Evolutionary conservation across 441 rosid species (phyloP).

Genomic region (Corymbia calophylla): DNA sequence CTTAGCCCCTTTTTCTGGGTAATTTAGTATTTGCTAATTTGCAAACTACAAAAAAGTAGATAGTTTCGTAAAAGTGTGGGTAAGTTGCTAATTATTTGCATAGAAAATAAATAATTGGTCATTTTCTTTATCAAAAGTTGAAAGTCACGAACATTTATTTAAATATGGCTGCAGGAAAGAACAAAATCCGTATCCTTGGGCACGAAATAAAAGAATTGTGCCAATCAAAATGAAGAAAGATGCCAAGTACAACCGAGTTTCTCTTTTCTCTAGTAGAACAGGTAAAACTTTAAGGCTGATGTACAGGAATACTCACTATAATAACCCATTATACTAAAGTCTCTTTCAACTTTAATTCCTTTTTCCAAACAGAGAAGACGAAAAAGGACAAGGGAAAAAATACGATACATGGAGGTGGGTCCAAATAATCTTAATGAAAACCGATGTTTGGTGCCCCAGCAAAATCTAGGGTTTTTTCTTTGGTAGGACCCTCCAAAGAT

Average conservation of each 20-base stretch:
- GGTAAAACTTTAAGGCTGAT: background rate
- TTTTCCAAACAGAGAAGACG: background rate
- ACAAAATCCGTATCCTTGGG: background rate
- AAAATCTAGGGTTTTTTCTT: conserved; percentile 42
- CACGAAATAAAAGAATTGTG: background rate
- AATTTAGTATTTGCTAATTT: too few relatives aligned
- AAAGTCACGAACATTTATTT: background rate
- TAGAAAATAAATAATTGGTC: background rate
- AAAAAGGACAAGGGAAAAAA: background rate
- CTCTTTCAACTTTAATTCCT: background rate
- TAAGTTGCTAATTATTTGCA: background rate
- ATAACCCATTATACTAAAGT: background rate
- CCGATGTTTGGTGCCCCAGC: conserved; percentile 42
- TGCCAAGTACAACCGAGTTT: background rate
- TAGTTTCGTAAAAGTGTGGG: too few relatives aligned
- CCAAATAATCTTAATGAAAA: conserved; percentile 25
- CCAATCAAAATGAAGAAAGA: background rate
- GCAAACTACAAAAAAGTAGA: too few relatives aligned
- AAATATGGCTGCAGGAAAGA: background rate
- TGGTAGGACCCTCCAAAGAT: conserved; percentile 50
- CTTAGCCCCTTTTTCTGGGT: too few relatives aligned
- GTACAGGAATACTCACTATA: background rate
- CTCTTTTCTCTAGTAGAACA: background rate
- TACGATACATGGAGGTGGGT: conserved; percentile 6
- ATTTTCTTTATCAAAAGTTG: background rate